A percentile compares a stretch with the other conserved stretches of the same genome.
These are phyloP conservation scores for Apiotrichum montevideense DNA, from an alignment of 1,284 basidiomycete genomes.

Conservation along the genomic window DNA sequence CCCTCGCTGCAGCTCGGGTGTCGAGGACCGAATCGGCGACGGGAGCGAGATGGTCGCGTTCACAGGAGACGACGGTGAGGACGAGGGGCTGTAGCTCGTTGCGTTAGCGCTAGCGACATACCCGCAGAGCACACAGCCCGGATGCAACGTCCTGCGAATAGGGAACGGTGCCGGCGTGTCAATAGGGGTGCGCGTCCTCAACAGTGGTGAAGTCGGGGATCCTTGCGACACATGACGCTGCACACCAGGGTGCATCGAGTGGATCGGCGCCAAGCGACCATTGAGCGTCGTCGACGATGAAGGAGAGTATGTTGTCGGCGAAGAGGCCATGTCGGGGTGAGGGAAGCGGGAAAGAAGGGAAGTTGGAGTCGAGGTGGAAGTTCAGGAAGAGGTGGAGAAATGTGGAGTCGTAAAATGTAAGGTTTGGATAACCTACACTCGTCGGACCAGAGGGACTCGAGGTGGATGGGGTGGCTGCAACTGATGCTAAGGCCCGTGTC, in stretches of 20 bases:
- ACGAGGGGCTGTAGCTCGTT: background rate
- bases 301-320: too few relatives aligned
- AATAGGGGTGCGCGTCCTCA: background rate
- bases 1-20: conserved; percentile 12
- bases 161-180: background rate
- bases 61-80: conserved; percentile 5
- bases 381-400: too few relatives aligned
- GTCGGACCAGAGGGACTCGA: too few relatives aligned
- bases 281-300: background rate
- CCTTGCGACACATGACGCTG: background rate
- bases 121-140: conserved; percentile 34
- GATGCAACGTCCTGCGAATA: conserved; percentile 6
- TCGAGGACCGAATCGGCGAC: conserved; percentile 10
- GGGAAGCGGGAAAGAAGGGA: too few relatives aligned
- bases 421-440: too few relatives aligned
- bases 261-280: background rate
- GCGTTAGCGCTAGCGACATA: conserved; percentile 21
- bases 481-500: too few relatives aligned
- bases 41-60: conserved; percentile 6
- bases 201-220: background rate
- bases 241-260: background rate
- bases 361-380: too few relatives aligned
- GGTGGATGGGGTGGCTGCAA: too few relatives aligned
- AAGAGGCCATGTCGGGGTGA: too few relatives aligned
- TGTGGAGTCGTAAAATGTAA: too few relatives aligned